Conservation (phyloP, 202 grass and related monocot genomes). For the Digitaria exilis region DNA sequence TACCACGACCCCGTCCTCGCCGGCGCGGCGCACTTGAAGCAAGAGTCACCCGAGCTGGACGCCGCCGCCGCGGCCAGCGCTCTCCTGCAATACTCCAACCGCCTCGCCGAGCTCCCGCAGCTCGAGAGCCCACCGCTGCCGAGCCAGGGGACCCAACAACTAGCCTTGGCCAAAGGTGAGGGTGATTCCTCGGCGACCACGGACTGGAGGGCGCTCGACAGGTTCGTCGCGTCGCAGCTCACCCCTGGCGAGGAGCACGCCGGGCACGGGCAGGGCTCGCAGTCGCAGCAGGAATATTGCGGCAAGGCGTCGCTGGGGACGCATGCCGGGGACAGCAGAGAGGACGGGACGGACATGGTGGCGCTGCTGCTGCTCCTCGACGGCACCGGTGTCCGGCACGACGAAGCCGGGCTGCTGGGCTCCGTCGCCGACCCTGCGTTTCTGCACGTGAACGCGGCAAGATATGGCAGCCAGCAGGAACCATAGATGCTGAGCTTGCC, state of each 20-base stretch:
- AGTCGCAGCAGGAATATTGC: not conserved
- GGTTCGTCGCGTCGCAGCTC: constrained; percentile 81
- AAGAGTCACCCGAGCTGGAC: constrained; percentile 40
- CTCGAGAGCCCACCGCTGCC: constrained; percentile 61
- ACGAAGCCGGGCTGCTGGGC: constrained; percentile 31
- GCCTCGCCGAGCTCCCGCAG: constrained; percentile 61
- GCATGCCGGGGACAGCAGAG: not conserved
- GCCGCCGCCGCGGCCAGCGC: not conserved
- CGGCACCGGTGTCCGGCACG: not conserved
- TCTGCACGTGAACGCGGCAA: not conserved
- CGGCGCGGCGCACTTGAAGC: constrained; percentile 49
- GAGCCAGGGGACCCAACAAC: not conserved
- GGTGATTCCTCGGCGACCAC: constrained; percentile 30
- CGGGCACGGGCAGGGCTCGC: not conserved
- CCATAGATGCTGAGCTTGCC: not conserved
- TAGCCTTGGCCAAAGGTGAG: not conserved
- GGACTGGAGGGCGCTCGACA: constrained; percentile 81
- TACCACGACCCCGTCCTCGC: constrained; percentile 27
- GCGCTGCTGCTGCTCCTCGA: constrained; percentile 33
- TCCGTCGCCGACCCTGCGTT: constrained; percentile 30
- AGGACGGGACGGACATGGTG: constrained; percentile 27
- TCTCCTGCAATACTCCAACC: constrained; percentile 54
- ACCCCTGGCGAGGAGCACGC: constrained; percentile 42
- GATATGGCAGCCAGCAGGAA: not conserved
- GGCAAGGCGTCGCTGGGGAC: not conserved